These are phyloP conservation scores for Geosmithia morbida DNA, from an alignment of 2,329 filamentous ascomycete genomes.

Conservation along the genomic window DNA sequence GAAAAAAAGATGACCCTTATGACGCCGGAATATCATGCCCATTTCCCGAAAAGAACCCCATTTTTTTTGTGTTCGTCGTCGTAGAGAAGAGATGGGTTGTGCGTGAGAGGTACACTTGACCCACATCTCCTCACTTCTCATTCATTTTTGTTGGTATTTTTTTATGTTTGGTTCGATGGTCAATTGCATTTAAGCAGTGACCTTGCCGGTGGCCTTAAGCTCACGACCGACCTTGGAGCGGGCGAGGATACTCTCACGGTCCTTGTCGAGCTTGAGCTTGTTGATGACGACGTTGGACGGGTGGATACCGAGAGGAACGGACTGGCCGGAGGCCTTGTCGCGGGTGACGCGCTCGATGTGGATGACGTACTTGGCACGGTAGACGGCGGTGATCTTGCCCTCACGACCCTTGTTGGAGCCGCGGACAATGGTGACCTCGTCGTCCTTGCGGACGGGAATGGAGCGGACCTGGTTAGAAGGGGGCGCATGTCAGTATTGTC, in stretches of 20 bases:
- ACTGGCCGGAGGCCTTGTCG: conserved; percentile 96
- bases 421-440: conserved; percentile 86
- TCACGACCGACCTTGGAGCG: conserved; percentile 72
- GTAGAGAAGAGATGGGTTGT: not conserved
- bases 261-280: conserved; percentile 97
- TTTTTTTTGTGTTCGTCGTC: conserved; percentile 2
- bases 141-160: conserved; percentile 1
- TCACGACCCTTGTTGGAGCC: conserved; percentile 95
- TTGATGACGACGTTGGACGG: conserved; percentile 96
- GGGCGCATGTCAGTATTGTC: not conserved
- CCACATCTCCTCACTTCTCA: not conserved
- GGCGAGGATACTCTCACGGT: conserved; percentile 78
- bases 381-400: conserved; percentile 96
- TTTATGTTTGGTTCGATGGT: conserved; percentile 5
- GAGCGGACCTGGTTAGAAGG: conserved; percentile 61
- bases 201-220: conserved; percentile 57
- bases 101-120: not conserved
- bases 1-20: conserved; percentile 6
- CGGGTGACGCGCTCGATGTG: conserved; percentile 94
- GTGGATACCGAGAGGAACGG: conserved; percentile 85
- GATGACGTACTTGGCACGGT: conserved; percentile 95
- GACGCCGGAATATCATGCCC: conserved; percentile 23
- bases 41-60: conserved; percentile 10
- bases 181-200: conserved; percentile 32
- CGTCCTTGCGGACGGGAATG: conserved; percentile 95